Evolutionary conservation across 176 grass and related monocot species (phyloP).

Genomic region (Avena atlantica): DNA sequence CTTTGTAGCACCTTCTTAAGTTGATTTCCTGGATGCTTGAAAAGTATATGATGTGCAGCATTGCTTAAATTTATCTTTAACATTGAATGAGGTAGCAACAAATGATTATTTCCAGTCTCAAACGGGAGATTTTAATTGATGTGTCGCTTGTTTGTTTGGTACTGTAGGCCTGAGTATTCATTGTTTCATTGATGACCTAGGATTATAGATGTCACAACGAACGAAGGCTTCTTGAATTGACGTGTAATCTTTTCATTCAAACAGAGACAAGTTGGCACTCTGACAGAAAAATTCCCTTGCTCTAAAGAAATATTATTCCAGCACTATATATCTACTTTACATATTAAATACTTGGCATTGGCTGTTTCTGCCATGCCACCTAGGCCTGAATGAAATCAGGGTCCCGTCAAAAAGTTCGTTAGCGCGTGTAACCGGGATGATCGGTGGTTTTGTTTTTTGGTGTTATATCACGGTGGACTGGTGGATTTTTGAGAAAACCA

Average conservation of each 20-base stretch:
- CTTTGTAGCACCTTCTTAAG: not conserved
- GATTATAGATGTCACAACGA: not conserved
- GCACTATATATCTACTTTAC: too few species aligned
- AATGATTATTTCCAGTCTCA: not conserved
- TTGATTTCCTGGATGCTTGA: not conserved
- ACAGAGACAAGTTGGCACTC: not conserved
- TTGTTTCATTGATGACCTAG: too few species aligned
- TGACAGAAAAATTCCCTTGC: not conserved
- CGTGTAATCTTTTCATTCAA: not conserved
- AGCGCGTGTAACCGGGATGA: too few species aligned
- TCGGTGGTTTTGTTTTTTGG: too few species aligned
- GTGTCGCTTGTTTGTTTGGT: not conserved
- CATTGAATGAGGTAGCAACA: not conserved
- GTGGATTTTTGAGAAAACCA: too few species aligned
- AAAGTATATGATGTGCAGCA: not conserved
- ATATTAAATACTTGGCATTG: too few species aligned
- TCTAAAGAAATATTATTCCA: not conserved
- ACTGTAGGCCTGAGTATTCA: not conserved
- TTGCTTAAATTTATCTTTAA: not conserved
- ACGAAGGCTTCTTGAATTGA: not conserved
- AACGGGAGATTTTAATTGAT: not conserved
- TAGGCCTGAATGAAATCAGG: too few species aligned
- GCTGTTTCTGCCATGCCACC: too few species aligned
- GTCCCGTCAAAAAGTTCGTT: too few species aligned
- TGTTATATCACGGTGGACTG: too few species aligned